phyloP scores from a whole-genome alignment of 768 basidiomycete species.

The Saitozyma podzolica region DNA sequence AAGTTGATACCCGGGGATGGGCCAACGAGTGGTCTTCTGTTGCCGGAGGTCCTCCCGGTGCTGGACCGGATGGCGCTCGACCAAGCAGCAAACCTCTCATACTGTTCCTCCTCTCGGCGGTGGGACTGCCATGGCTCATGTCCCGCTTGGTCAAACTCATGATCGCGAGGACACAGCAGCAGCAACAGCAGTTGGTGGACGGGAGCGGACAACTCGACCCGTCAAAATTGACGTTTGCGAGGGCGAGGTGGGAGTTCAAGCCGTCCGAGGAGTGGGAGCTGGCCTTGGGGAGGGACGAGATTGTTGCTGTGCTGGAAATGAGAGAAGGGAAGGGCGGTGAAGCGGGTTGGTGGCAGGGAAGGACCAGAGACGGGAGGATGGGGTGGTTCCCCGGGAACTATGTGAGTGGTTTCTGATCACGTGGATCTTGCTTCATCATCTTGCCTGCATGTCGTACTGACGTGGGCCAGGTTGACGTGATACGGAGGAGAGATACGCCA shows the following conservation, averaged over 20 bases:
- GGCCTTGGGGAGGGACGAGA: constrained; percentile 79
- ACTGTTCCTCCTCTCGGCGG: constrained; percentile 87
- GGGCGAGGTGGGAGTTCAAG: constrained; percentile 75
- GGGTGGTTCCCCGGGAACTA: constrained; percentile 95
- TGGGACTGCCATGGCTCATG: constrained; percentile 94
- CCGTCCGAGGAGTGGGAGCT: constrained; percentile 76
- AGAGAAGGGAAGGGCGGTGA: constrained; percentile 74
- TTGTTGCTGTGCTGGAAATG: constrained; percentile 86
- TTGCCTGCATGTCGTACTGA: constrained; percentile 2
- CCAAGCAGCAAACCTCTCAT: constrained; percentile 86
- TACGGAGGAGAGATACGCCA: constrained; percentile 23
- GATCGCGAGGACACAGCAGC: constrained; percentile 56
- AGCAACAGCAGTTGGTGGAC: constrained; percentile 10
- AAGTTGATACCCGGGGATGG: constrained; percentile 43
- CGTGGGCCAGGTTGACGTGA: constrained; percentile 29
- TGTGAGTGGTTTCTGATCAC: constrained; percentile 55
- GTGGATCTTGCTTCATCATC: not conserved
- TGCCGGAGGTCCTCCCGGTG: constrained; percentile 9
- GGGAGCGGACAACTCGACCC: constrained; percentile 60
- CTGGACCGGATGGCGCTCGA: constrained; percentile 25
- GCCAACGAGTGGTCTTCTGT: constrained; percentile 49
- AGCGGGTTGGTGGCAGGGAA: constrained; percentile 90
- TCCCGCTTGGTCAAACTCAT: constrained; percentile 79
- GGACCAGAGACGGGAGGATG: constrained; percentile 83
- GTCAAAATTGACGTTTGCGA: constrained; percentile 74